A percentile compares a stretch with the other conserved stretches of the same genome.
These are phyloP conservation scores for Penicillium paradoxum DNA, from an alignment of 495 filamentous ascomycete genomes.

Conservation along the genomic window DNA sequence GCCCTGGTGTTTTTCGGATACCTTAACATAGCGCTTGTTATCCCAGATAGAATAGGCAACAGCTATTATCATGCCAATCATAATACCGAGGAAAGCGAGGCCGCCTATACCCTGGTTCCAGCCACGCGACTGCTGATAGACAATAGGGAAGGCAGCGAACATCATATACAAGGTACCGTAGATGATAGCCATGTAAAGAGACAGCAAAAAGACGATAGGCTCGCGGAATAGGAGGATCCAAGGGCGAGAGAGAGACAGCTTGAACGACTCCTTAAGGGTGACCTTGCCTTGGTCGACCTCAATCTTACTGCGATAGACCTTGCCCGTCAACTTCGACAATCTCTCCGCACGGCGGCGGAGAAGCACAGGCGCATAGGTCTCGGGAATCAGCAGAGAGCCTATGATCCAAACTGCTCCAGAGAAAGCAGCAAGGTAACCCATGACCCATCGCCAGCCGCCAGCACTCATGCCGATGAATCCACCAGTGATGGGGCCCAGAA, in stretches of 20 bases:
- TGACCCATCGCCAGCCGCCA: slow-evolving; percentile 62
- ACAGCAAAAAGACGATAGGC: slow-evolving; percentile 61
- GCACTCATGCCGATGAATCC: slow-evolving; percentile 55
- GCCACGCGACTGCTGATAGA: slow-evolving; percentile 65
- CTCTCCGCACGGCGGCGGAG: slow-evolving; percentile 49
- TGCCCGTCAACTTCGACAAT: slow-evolving; percentile 51
- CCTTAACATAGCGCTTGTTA: slow-evolving; percentile 44
- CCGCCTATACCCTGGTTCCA: slow-evolving; percentile 70
- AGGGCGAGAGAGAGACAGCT: slow-evolving; percentile 42
- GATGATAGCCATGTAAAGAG: slow-evolving; percentile 67
- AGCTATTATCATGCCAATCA: slow-evolving; percentile 71
- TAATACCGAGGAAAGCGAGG: slow-evolving; percentile 78
- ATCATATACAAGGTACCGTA: slow-evolving; percentile 80
- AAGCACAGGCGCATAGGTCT: slow-evolving; percentile 59
- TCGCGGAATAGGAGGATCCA: slow-evolving; percentile 48
- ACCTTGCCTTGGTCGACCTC: slow-evolving; percentile 43
- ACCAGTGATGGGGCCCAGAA: slow-evolving; percentile 55
- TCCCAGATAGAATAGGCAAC: slow-evolving; percentile 46
- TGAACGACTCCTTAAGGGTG: slow-evolving; percentile 35
- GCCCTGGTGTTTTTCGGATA: slow-evolving; percentile 31
- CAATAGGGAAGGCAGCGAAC: slow-evolving; percentile 77
- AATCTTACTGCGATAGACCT: slow-evolving; percentile 49
- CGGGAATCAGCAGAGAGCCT: slow-evolving; percentile 50
- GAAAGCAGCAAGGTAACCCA: slow-evolving; percentile 51
- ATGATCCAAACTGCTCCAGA: slow-evolving; percentile 53